Evolutionary conservation across 2,329 filamentous ascomycete species (phyloP).

Genomic region (Fusarium sp.): DNA sequence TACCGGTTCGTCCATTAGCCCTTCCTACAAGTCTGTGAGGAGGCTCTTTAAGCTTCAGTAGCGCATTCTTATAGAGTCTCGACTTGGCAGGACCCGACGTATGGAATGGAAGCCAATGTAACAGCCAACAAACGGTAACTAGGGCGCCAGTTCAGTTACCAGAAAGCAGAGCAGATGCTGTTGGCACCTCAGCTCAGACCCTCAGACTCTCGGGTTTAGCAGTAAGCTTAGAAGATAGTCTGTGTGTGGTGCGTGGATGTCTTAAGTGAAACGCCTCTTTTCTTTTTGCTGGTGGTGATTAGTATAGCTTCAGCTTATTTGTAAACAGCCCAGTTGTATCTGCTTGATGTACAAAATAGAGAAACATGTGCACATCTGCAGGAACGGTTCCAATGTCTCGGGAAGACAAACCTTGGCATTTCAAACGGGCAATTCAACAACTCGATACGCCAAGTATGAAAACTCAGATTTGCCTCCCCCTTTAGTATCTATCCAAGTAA

Average conservation of each 20-base stretch:
- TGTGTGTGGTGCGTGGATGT: neutral
- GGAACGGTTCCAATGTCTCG: slow-evolving; percentile 3
- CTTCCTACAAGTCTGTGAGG: too few relatives aligned
- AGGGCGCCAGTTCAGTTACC: neutral
- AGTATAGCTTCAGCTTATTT: too few relatives aligned
- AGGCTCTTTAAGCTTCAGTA: neutral
- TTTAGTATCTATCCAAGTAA: neutral
- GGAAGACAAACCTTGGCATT: neutral
- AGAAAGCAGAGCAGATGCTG: neutral
- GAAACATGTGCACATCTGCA: neutral
- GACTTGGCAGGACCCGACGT: neutral
- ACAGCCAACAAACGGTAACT: neutral
- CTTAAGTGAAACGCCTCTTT: neutral
- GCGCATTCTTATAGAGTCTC: slow-evolving; percentile 2
- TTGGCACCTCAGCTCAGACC: neutral
- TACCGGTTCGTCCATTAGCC: too few relatives aligned
- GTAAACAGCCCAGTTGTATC: too few relatives aligned
- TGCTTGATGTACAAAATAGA: too few relatives aligned
- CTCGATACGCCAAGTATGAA: neutral
- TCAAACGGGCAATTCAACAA: neutral
- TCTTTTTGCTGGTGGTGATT: neutral
- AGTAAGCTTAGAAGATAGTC: neutral
- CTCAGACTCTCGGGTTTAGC: neutral
- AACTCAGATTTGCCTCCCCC: neutral
- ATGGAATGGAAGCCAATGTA: slow-evolving; percentile 4